phyloP scores from a whole-genome alignment of 2,329 filamentous ascomycete genomes.

The Calonectria pseudoreteaudii region DNA sequence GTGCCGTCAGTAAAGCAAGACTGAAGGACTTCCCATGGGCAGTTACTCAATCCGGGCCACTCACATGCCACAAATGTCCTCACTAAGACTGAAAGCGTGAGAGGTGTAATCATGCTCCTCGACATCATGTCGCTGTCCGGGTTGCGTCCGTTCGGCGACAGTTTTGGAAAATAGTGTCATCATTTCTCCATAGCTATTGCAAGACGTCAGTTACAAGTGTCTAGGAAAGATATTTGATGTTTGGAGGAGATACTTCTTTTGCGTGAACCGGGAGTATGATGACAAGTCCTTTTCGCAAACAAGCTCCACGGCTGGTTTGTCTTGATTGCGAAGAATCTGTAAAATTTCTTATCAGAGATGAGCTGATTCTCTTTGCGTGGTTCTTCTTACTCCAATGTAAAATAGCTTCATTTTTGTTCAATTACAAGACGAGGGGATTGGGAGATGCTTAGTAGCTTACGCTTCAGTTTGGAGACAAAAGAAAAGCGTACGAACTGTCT shows the following conservation, averaged over 20 bases:
- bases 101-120: slow-evolving; percentile 85
- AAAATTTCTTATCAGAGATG: too few species aligned
- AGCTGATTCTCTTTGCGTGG: too few species aligned
- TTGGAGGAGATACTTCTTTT: slow-evolving; percentile 66
- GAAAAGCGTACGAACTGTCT: too few species aligned
- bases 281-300: slow-evolving; percentile 81
- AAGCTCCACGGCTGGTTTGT: slow-evolving; percentile 81
- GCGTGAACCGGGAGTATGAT: slow-evolving; percentile 84
- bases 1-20: too few species aligned
- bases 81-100: slow-evolving; percentile 80
- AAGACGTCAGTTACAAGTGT: background rate
- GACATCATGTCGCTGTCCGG: slow-evolving; percentile 85
- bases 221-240: background rate
- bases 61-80: slow-evolving; percentile 77
- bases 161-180: slow-evolving; percentile 89
- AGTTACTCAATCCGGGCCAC: too few species aligned
- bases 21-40: too few species aligned
- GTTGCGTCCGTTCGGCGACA: slow-evolving; percentile 84
- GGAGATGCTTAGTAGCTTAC: too few species aligned
- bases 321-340: slow-evolving; percentile 84
- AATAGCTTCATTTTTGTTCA: too few species aligned
- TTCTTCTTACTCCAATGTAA: too few species aligned
- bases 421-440: too few species aligned
- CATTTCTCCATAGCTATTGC: slow-evolving; percentile 66
- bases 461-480: too few species aligned